phyloP scores from a whole-genome alignment of 2,329 filamentous ascomycete genomes.

The Cercospora sp. region DNA sequence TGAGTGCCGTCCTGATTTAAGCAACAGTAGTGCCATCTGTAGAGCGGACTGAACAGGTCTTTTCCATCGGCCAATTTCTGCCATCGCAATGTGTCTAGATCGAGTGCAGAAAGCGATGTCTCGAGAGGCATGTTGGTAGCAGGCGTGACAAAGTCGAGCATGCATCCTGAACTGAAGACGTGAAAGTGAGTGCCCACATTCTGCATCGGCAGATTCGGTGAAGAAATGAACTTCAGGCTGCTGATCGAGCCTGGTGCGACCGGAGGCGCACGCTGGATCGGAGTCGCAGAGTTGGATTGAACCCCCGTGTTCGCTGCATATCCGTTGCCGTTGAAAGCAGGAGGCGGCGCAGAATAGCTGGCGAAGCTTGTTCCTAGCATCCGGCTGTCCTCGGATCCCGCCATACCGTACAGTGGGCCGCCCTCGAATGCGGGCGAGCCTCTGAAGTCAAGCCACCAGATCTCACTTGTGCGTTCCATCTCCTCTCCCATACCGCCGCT shows the following conservation, averaged over 20 bases:
- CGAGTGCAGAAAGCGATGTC: conserved; percentile 85
- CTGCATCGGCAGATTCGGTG: conserved; percentile 81
- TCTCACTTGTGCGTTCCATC: conserved; percentile 93
- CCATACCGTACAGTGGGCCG: conserved; percentile 35
- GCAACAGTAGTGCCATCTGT: conserved; percentile 97
- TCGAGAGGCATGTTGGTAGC: conserved; percentile 84
- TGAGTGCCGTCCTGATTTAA: conserved; percentile 94
- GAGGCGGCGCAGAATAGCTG: conserved; percentile 27
- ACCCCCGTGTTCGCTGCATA: conserved; percentile 75
- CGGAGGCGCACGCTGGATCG: conserved; percentile 50
- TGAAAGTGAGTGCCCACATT: conserved; percentile 93
- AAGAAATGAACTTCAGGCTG: conserved; percentile 84
- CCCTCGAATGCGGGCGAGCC: conserved; percentile 74
- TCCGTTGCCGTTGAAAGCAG: conserved; percentile 44
- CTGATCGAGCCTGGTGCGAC: conserved; percentile 83
- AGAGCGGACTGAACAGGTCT: conserved; percentile 88
- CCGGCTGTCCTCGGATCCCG: conserved; percentile 39
- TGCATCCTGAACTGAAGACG: conserved; percentile 85
- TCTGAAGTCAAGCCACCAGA: conserved; percentile 97
- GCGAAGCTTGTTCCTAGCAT: conserved; percentile 35
- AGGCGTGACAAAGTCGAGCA: conserved; percentile 92
- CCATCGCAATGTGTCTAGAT: conserved; percentile 85
- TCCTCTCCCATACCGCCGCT: conserved; percentile 93
- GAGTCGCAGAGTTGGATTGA: conserved; percentile 53
- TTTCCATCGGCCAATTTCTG: conserved; percentile 91